Conservation (phyloP, 2,329 filamentous ascomycete genomes). For the Aureobasidium melanogenum region DNA sequence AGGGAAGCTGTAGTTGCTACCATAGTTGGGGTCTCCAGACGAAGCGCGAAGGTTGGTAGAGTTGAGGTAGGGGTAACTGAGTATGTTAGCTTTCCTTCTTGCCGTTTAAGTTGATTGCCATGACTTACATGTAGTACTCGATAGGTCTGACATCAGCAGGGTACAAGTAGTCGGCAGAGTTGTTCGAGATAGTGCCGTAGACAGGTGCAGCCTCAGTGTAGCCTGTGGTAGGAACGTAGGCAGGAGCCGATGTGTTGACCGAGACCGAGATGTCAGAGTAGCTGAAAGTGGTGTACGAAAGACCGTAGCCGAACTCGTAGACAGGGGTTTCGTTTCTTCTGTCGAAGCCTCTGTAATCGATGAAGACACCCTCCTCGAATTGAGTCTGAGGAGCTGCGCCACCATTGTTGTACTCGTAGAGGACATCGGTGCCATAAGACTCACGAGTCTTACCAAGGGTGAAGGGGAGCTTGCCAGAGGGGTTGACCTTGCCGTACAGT, state of each 20-base stretch:
- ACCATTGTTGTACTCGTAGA: conserved; percentile 62
- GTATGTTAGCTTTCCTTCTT: no score
- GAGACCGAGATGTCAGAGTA: conserved; percentile 58
- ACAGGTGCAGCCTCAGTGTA: conserved; percentile 54
- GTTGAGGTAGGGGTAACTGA: conserved; percentile 60
- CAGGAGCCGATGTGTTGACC: conserved; percentile 33
- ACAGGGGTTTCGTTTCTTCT: conserved; percentile 52
- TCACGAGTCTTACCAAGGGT: conserved; percentile 62
- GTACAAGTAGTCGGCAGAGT: conserved; percentile 59
- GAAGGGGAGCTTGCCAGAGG: conserved; percentile 68
- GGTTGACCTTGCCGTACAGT: conserved; percentile 74
- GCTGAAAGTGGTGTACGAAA: conserved; percentile 71
- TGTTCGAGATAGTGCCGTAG: conserved; percentile 55
- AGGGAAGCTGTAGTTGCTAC: conserved; percentile 51
- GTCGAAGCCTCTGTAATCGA: conserved; percentile 66
- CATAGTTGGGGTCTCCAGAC: conserved; percentile 52
- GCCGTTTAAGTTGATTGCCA: no score
- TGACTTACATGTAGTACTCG: conserved; percentile 42
- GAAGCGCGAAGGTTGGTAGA: conserved; percentile 49
- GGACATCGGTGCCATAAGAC: conserved; percentile 61
- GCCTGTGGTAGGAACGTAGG: conserved; percentile 54
- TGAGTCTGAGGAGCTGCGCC: conserved; percentile 58
- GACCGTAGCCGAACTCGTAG: conserved; percentile 73
- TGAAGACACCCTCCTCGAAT: conserved; percentile 70
- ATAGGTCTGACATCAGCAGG: conserved; percentile 49